Evolutionary conservation across 1,284 basidiomycete genomes (phyloP), one percentile per base, ranked within the genome.

Genomic region (Fistulina hepatica): DNA sequence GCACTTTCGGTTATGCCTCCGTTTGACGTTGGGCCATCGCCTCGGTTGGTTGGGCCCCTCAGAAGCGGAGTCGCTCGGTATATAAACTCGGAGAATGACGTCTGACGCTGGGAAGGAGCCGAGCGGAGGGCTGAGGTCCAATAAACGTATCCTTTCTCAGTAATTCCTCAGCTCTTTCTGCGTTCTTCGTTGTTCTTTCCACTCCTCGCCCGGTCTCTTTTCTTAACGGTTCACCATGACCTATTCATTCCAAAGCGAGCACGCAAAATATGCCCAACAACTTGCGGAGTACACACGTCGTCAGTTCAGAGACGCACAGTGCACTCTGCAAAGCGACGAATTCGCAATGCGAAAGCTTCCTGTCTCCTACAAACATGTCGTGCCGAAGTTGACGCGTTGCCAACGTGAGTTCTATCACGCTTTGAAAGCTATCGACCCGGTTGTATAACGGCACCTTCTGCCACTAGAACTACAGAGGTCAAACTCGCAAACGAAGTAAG

Each of bases 241-340:
- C 11, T 46, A 52, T 39, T 45, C 56, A 20, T 36, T 40, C 16
- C 49, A 53, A 24, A 38, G 42, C 31, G 55, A 55, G 25, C 49
- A 49, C 28, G 51, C 54, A 36, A 57, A 53, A 24, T 71, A 71
- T 50, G 64, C 67, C 28, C 58, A 61, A 43, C 58, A 67, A 41
- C 61, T 71, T 30, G 63, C 64, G 33, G 58, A 54, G 8, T 66
- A 71, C 48, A 71, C 68, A n/a, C 52, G 64, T 20, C 63, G 59
- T 40, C 68, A 70, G 45, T 64, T 67, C 43, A 49, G 54, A 30
- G 52, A 53, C 7, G 65, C 65, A 24, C 52, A 56, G 20, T 47
- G 53, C 6, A 51, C 52, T 2, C 48, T 64, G 11, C 58, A 62
- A 43, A 49, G 45, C 33, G 51, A 59, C 37, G 44, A 57, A 13